phyloP scores from a whole-genome alignment of 108 stramenopile species.

The Fragilaria radians region DNA sequence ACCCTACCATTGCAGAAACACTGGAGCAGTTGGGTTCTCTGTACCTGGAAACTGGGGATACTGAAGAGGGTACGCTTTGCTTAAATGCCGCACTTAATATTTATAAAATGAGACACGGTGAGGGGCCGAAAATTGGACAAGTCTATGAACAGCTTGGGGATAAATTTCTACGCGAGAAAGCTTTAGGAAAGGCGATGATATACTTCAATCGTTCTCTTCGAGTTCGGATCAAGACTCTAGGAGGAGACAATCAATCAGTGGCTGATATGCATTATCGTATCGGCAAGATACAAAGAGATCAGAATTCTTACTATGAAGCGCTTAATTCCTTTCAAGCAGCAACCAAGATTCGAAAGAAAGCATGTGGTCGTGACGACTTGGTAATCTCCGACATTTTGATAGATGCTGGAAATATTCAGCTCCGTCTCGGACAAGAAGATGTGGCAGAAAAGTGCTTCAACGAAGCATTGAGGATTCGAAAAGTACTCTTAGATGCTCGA shows the following conservation, averaged over 20 bases:
- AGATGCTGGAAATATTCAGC: constrained; percentile 35
- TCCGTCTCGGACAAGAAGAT: constrained; percentile 18
- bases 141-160: constrained; percentile 37
- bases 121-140: constrained; percentile 22
- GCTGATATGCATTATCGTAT: constrained; percentile 32
- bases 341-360: constrained; percentile 33
- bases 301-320: constrained; percentile 24
- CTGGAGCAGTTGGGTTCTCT: constrained; percentile 30
- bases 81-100: constrained; percentile 28
- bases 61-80: constrained; percentile 18
- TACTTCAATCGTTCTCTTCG: constrained; percentile 29
- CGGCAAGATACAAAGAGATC: constrained; percentile 28
- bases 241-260: constrained; percentile 18
- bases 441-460: constrained; percentile 33
- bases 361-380: constrained; percentile 25
- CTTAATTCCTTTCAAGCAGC: constrained; percentile 41
- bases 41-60: constrained; percentile 21
- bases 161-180: constrained; percentile 14
- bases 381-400: constrained; percentile 39
- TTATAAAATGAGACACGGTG: constrained; percentile 20
- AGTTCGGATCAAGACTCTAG: constrained; percentile 19
- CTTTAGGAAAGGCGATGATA: constrained; percentile 14
- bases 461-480: constrained; percentile 32
- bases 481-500: constrained; percentile 8
- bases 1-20: constrained; percentile 35